These are phyloP conservation scores for Herpotrichia juniperi DNA, from an alignment of 2,329 filamentous ascomycete species.

Conservation along the genomic window DNA sequence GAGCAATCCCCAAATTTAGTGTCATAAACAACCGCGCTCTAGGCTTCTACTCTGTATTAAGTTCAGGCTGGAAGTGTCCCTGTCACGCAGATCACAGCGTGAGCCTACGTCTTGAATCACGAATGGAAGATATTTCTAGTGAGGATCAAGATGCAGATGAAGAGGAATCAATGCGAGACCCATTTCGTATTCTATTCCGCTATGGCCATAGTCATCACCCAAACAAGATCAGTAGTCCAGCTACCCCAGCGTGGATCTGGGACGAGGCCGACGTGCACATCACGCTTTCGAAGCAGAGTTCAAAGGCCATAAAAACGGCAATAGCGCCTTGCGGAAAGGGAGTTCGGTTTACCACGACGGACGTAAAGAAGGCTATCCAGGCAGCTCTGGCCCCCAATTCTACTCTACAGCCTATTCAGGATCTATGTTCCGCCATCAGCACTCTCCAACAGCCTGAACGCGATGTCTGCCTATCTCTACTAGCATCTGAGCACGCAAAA, in stretches of 20 bases:
- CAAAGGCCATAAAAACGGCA: not conserved
- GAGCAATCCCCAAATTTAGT: conserved; percentile 24
- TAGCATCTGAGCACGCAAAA: conserved; percentile 17
- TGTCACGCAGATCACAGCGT: conserved; percentile 30
- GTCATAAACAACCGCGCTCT: conserved; percentile 22
- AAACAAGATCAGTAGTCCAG: not conserved
- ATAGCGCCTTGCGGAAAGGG: conserved; percentile 10
- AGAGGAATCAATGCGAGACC: conserved; percentile 14
- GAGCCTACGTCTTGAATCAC: conserved; percentile 27
- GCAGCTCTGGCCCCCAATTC: conserved; percentile 17
- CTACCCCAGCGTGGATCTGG: conserved; percentile 19
- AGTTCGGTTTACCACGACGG: conserved; percentile 18
- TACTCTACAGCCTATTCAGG: conserved; percentile 20
- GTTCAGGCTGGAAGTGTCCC: conserved; percentile 27
- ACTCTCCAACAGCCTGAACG: conserved; percentile 19
- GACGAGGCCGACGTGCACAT: conserved; percentile 26
- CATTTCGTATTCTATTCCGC: conserved; percentile 25
- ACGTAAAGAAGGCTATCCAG: conserved; percentile 21
- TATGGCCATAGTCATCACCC: conserved; percentile 11
- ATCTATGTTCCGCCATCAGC: conserved; percentile 23
- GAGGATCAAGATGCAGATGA: conserved; percentile 18
- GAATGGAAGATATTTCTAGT: conserved; percentile 18
- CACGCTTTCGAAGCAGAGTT: conserved; percentile 2
- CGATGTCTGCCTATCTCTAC: conserved; percentile 22
- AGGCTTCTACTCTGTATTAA: conserved; percentile 22